phyloP scores from a whole-genome alignment of 164 flowering plant genomes.

The Aristolochia californica region DNA sequence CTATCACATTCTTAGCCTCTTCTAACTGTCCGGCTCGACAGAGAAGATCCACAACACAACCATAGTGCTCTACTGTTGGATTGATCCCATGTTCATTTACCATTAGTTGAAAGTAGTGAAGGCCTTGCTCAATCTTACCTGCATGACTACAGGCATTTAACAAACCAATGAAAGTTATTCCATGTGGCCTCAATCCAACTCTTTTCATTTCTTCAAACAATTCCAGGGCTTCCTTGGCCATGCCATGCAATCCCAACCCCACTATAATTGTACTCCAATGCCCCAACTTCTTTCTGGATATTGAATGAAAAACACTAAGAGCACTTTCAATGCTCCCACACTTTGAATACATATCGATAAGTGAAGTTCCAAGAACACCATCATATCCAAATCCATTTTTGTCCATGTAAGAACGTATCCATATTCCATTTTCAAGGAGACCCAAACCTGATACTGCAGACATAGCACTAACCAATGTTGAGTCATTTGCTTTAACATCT shows the following conservation, averaged over 20 bases:
- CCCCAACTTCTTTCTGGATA: slow-evolving; percentile 24
- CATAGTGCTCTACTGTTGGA: not conserved
- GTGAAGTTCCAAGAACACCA: slow-evolving; percentile 24
- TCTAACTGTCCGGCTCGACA: not conserved
- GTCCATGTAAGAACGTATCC: slow-evolving; percentile 5
- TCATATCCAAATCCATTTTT: slow-evolving; percentile 25
- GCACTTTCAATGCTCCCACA: slow-evolving; percentile 19
- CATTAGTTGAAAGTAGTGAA: not conserved
- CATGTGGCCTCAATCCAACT: slow-evolving; percentile 19
- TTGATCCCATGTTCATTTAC: not conserved
- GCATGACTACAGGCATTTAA: slow-evolving; percentile 9
- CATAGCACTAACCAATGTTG: slow-evolving; percentile 22
- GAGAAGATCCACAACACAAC: not conserved
- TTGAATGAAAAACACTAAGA: slow-evolving; percentile 19
- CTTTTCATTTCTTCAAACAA: slow-evolving; percentile 36
- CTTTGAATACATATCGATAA: slow-evolving; percentile 25
- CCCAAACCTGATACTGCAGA: slow-evolving; percentile 30
- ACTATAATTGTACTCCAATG: slow-evolving; percentile 27
- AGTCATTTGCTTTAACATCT: slow-evolving; percentile 19
- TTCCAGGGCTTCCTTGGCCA: slow-evolving; percentile 34
- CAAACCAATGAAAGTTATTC: slow-evolving; percentile 10
- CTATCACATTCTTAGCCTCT: not conserved
- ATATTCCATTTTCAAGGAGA: slow-evolving; percentile 17
- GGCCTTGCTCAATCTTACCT: not conserved
- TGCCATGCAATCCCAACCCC: slow-evolving; percentile 28